A percentile compares a stretch with the other conserved stretches of the same genome.
These are phyloP conservation scores for Dendrobium chrysotoxum DNA, from an alignment of 106 monocot species.

Conservation along the genomic window DNA sequence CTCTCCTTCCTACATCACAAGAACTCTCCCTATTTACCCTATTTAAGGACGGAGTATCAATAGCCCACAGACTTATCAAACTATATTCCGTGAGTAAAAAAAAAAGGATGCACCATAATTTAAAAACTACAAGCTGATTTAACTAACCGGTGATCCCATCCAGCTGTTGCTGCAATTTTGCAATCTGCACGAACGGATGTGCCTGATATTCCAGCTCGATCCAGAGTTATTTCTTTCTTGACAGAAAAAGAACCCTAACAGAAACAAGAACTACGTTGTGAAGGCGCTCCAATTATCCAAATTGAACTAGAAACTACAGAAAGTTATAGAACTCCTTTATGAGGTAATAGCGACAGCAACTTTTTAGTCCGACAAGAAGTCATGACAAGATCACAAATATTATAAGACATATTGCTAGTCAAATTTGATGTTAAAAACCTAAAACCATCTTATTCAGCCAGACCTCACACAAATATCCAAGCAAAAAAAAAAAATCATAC, in stretches of 20 bases:
- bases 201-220: constrained; percentile 75
- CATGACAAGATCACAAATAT: neutral
- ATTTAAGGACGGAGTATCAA: neutral
- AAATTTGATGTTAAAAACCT: neutral
- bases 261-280: neutral
- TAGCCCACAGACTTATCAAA: neutral
- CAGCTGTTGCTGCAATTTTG: constrained; percentile 92
- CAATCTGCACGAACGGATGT: constrained; percentile 69
- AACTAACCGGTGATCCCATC: constrained; percentile 92
- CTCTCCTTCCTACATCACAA: neutral
- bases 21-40: neutral
- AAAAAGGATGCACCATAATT: neutral
- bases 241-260: constrained; percentile 48
- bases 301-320: neutral
- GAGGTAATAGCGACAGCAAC: neutral
- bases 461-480: neutral
- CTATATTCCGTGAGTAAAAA: neutral
- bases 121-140: neutral
- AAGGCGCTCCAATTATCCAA: neutral
- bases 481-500: neutral
- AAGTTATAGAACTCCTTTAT: neutral
- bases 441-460: neutral
- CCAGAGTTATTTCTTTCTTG: constrained; percentile 66
- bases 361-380: neutral
- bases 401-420: neutral